Conservation (phyloP, 192 early-diverging fungal genomes). For the Obelidium mucronatum region DNA sequence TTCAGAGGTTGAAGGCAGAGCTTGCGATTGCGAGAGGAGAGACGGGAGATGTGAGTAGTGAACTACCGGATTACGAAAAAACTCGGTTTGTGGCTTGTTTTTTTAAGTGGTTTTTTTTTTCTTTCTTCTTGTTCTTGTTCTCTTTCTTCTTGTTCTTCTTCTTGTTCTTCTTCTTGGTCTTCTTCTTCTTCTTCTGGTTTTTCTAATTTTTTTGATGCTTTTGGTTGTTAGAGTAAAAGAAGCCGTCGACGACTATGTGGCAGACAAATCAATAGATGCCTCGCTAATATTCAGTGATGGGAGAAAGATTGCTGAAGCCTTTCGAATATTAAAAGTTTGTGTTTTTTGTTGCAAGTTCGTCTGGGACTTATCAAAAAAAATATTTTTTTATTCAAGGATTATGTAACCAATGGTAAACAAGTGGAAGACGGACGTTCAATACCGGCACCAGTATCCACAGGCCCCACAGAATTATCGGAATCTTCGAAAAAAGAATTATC, state of each 20-base stretch:
- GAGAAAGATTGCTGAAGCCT: slow-evolving; percentile 58
- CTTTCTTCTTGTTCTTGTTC: background rate
- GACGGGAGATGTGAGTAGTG: slow-evolving; percentile 39
- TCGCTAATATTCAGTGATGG: slow-evolving; percentile 53
- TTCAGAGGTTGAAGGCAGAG: slow-evolving; percentile 59
- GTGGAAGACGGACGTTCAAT: background rate
- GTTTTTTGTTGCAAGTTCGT: background rate
- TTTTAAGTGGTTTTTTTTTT: too few species aligned
- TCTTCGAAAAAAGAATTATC: slow-evolving; percentile 29
- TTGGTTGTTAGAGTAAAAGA: slow-evolving; percentile 44
- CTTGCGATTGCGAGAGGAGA: slow-evolving; percentile 61
- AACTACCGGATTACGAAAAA: slow-evolving; percentile 64
- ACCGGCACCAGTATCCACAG: background rate
- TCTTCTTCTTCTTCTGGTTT: background rate
- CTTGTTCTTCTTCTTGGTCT: too few species aligned
- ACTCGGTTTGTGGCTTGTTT: slow-evolving; percentile 42
- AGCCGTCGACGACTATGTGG: slow-evolving; percentile 58
- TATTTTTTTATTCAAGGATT: background rate
- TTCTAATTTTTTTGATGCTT: background rate
- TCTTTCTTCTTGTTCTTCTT: background rate
- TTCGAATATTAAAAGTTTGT: slow-evolving; percentile 51
- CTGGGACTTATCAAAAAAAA: too few species aligned
- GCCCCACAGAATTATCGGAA: background rate
- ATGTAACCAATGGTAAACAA: background rate
- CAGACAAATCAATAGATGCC: slow-evolving; percentile 41